Evolutionary conservation across 2,329 filamentous ascomycete species (phyloP), one percentile per base, ranked within the genome.

Genomic region (Aspergillus versicolor): DNA sequence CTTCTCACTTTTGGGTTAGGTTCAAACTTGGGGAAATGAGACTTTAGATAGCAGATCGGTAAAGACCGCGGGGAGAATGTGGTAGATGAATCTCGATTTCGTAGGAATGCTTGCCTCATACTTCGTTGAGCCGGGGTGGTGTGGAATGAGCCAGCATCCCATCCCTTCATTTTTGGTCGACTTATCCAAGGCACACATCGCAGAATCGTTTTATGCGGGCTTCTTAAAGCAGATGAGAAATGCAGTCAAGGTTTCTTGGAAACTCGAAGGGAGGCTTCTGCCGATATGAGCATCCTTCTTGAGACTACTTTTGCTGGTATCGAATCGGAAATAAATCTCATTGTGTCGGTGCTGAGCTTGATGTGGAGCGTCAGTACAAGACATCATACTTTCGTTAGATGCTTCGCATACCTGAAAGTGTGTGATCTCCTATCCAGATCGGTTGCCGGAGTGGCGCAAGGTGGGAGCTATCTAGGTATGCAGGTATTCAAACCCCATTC

Each of bases 101-200:
- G 40, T 11, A 41, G 40, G 49, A 52, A 52, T 52, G 49, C 34
- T 52, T 9, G 34, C 32, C 40, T 34, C 49, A 52, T 52, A 43
- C 15, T 34, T 34, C 9, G 37, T 21, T 42, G 37, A 40, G 21
- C 15, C 47, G 34, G 7, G 2, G 12, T 47, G 15, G 37, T n/a
- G 46, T 41, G 22, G 34, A 50, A 50, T 50, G 47, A 41, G 21
- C 8, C 21, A 41, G 37, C 21, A 41, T 41, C 34, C 32, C 27
- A 40, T 24, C 34, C 47, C 47, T 50, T 50, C 34, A 50, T 50
- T 24, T 41, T 21, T 24, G 21, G 21, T 7, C 7, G 9, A 9
- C 13, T 21, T 34, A 47, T n/a, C n/a, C 44, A n/a, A 30, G 44
- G 12, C 15, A 37, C 13, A 37, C 34, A 37, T 37, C n/a, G 34